Evolutionary conservation across 2,329 filamentous ascomycete genomes (phyloP).

Genomic region (Cercospora sp.): DNA sequence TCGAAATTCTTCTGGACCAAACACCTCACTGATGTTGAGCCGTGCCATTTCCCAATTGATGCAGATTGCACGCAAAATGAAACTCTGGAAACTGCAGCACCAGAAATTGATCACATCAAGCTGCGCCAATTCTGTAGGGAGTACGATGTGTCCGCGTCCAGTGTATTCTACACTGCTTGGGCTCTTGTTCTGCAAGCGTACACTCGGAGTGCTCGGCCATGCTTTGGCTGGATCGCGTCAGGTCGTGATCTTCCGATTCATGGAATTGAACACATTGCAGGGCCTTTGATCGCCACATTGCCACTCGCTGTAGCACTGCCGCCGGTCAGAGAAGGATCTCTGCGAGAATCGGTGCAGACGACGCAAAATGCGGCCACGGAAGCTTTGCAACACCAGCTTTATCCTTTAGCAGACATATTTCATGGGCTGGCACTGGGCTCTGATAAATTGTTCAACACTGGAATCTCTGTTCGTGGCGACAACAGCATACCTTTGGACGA

Average conservation of each 20-base stretch:
- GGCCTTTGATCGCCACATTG: constrained; percentile 33
- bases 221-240: constrained; percentile 4
- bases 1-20: neutral
- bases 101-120: neutral
- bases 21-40: neutral
- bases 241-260: constrained; percentile 1
- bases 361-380: neutral
- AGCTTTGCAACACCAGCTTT: neutral
- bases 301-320: neutral
- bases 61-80: neutral
- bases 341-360: neutral
- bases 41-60: neutral
- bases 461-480: neutral
- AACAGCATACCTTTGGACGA: neutral
- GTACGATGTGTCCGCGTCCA: neutral
- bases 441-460: neutral
- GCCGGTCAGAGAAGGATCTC: neutral
- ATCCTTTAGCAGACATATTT: neutral
- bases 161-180: neutral
- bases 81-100: neutral
- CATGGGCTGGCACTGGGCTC: neutral
- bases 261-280: constrained; percentile 25
- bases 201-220: neutral
- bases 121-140: neutral
- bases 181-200: constrained; percentile 6